phyloP scores from a whole-genome alignment of 345 rosid species.

The Lepidium africanum region DNA sequence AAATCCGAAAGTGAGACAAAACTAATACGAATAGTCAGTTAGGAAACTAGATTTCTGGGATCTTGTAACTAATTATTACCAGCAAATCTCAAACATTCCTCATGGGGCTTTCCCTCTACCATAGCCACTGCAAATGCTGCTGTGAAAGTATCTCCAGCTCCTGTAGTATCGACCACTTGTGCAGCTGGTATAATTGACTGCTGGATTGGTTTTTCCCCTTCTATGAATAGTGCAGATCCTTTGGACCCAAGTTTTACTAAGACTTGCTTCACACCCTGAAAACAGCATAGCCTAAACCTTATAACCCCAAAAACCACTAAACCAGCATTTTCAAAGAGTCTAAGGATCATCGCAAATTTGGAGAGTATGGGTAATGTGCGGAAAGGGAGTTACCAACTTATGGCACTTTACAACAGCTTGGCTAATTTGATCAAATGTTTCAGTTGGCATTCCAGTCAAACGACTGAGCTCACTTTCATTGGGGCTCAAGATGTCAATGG shows the following conservation, averaged over 20 bases:
- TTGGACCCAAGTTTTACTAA: slow-evolving; percentile 84
- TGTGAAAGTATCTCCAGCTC: slow-evolving; percentile 97
- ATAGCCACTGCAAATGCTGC: slow-evolving; percentile 94
- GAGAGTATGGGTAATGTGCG: neutral
- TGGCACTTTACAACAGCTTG: slow-evolving; percentile 60
- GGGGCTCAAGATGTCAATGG: slow-evolving; percentile 78
- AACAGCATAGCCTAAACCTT: neutral
- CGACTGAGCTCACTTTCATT: slow-evolving; percentile 86
- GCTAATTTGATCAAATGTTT: slow-evolving; percentile 60
- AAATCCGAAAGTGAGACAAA: neutral
- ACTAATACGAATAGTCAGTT: neutral
- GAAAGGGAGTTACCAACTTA: slow-evolving; percentile 43
- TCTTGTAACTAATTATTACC: slow-evolving; percentile 35
- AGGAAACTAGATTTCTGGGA: neutral
- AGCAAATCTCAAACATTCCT: slow-evolving; percentile 80
- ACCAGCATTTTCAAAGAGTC: neutral
- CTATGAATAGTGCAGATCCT: slow-evolving; percentile 75
- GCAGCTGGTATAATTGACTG: slow-evolving; percentile 69
- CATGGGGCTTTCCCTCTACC: slow-evolving; percentile 71
- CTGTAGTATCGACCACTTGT: slow-evolving; percentile 82
- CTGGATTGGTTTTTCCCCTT: slow-evolving; percentile 61
- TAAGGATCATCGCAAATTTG: neutral
- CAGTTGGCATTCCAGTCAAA: slow-evolving; percentile 70
- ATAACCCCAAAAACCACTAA: neutral
- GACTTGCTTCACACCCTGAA: slow-evolving; percentile 81